Base-by-base conservation (phyloP, 78 protist genomes). In the Pelomyxa schiedti region DNA sequence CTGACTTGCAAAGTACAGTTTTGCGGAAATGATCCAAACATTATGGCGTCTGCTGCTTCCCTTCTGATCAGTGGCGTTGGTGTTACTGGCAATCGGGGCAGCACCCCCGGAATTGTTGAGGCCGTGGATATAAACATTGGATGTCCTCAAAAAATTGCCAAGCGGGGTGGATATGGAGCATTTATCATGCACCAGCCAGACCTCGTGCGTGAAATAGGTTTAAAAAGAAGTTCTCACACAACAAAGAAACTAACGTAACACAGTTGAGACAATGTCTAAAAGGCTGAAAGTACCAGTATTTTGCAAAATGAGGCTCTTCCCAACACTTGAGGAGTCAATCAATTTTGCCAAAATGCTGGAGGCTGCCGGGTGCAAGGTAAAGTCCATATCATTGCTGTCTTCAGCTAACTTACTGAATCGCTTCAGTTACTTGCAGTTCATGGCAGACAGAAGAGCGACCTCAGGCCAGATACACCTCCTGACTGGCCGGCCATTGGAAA, bases 11-110 rank as follows among this genome's bases (percentile, higher is more conserved):
- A 9, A 16, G 16, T 67, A 16, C 80, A 81, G 78, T 75, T 92
- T 58, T 78, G 90, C 73, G 96, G 92, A 8, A 66, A 80, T 37
- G 93, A 92, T 35, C 84, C 84, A 1, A 90, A 88, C 58, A 74
- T 73, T 47, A 53, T 88, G 28, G 78, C 86, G 4, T 38, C 76
- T 35, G 90, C 95, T 4, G 63, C n/a, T 39, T 42, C n/a, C 72
- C 80, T 1, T 80, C 78, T 6, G 77, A 69, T 63, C 73, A 76
- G 7, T 86, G 90, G 6, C 87, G n/a, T n/a, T n/a, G n/a, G n/a
- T n/a, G n/a, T n/a, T n/a, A n/a, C n/a, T n/a, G n/a, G n/a, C n/a
- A n/a, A n/a, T n/a, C n/a, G n/a, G n/a, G n/a, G n/a, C n/a, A n/a
- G n/a, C n/a, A n/a, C n/a, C n/a, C n/a, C n/a, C n/a, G n/a, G n/a